Evolutionary conservation across 1,139 yeast genomes (phyloP), one percentile per base, ranked within the genome.

Genomic region (Petasospora fabianii): DNA sequence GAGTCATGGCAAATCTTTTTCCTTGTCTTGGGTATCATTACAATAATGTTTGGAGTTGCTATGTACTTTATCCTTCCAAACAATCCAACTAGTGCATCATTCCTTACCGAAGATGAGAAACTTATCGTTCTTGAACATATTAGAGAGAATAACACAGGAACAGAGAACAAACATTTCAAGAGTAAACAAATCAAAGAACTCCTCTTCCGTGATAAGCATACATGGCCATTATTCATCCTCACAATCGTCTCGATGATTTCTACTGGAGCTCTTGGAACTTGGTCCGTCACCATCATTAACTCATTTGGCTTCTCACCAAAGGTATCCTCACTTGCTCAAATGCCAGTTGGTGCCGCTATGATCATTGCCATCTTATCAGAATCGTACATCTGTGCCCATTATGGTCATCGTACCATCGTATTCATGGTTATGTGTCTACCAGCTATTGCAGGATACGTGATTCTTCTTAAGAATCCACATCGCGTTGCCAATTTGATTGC

Each of bases 91-190:
- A 53, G 61, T 24, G 77, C 80, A 4, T 64, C 68, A 59, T 72
- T 71, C 51, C 59, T 76, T 30, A 64, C 62, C 5, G 71, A 65
- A 7, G 65, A 66, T 30, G 84, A 80, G 48, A 73, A 71, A 56
- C 45, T 67, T 41, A 53, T 69, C 40, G 71, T 71, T 6, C 59
- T 75, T 30, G 75, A 75, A 36, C 66, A 71, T 32, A 71, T 78
- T 58, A 59, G 66, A 30, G 58, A 43, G 8, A 68, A 69, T 47
- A 64, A 66, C 41, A 65, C 68, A 39, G 84, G 84, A 10, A 69
- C 75, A 34, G 82, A 80, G 34, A 73, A 68, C 49, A 66, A 64
- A 41, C 64, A 65, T 20, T 72, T 75, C 60, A 77, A 80, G 49
- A 58, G 49, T 52, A 56, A 69, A 29, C 86, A 80, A 50, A 59